Evolutionary conservation across 1,284 basidiomycete species (phyloP), one percentile per base, ranked within the genome.

Genomic region (Papiliotrema flavescens): DNA sequence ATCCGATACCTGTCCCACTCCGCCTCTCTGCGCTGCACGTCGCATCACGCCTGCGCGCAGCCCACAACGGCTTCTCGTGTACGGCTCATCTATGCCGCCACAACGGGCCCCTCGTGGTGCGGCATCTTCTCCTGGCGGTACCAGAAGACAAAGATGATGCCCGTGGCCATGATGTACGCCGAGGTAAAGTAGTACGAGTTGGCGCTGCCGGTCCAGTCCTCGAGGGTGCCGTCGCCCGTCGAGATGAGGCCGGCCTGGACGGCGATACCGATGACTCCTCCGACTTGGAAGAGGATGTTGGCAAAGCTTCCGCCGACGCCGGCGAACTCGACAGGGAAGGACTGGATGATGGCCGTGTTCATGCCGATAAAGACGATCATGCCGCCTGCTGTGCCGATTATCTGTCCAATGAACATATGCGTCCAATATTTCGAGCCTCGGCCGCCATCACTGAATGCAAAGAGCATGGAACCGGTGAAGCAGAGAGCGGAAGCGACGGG

Each of bases 211-310:
- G 56, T 64, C 73, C 73, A 75, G 60, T 72, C 69, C 15, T 62
- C 53, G 45, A 67, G 51, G 19, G 65, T 62, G 24, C 63, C 64
- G 44, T 62, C 51, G 19, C 70, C 72, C 3, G 69, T 67, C 23
- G 48, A 51, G 49, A 68, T 50, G 13, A 75, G 62, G 15, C 70
- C 73, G 24, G 66, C 54, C 52, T 75, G 73, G 45, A 75, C 55
- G 14, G 71, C 65, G 54, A 75, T 72, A 51, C 72, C 73, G 43
- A 73, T 64, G 28, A 75, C 71, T 35, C 70, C 71, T 36, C 71
- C 70, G 34, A 75, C 54, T 51, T 75, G 73, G 69, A 74, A 75
- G 60, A 74, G 63, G 63, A 75, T 66, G 35, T 74, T 62, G 39
- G 67, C 66, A 44, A 71, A 70, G 2, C 65, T 65, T 17, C 71